Percentiles rank a stretch among this genome's conserved stretches.
Evolutionary conservation across 78 protist genomes (phyloP).

Genomic region (Tieghemostelium lacteum): DNA sequence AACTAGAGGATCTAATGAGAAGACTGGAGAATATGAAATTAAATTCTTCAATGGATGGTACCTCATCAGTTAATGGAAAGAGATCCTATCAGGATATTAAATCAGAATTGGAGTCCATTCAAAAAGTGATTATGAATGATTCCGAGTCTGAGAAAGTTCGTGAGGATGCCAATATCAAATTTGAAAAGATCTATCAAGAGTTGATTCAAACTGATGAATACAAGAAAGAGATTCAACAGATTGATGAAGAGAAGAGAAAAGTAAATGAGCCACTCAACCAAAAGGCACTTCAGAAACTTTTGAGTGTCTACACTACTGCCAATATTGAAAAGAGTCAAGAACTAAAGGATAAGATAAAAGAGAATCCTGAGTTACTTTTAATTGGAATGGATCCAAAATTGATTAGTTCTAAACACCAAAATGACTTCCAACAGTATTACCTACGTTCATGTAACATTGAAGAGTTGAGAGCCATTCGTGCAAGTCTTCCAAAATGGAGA

Average conservation of each 20-base stretch:
- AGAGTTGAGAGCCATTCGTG: conserved; percentile 77
- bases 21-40: conserved; percentile 67
- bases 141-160: conserved; percentile 29
- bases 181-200: conserved; percentile 77
- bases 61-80: conserved; percentile 8
- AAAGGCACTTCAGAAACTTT: conserved; percentile 21
- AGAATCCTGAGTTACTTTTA: conserved; percentile 59
- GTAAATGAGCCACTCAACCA: conserved; percentile 62
- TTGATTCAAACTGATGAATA: conserved; percentile 67
- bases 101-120: conserved; percentile 44
- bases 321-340: conserved; percentile 38
- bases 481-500: conserved; percentile 77
- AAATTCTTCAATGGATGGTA: not conserved
- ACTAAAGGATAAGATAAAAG: conserved; percentile 39
- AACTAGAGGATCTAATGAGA: conserved; percentile 79
- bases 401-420: conserved; percentile 75
- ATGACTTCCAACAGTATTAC: conserved; percentile 70
- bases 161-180: conserved; percentile 82
- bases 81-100: conserved; percentile 55
- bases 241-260: conserved; percentile 51
- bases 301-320: conserved; percentile 18
- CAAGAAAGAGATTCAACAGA: conserved; percentile 27
- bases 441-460: conserved; percentile 35
- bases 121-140: conserved; percentile 57
- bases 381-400: conserved; percentile 76